These are phyloP conservation scores for Brassica carinata DNA, from an alignment of 345 rosid species.

Conservation along the genomic window DNA sequence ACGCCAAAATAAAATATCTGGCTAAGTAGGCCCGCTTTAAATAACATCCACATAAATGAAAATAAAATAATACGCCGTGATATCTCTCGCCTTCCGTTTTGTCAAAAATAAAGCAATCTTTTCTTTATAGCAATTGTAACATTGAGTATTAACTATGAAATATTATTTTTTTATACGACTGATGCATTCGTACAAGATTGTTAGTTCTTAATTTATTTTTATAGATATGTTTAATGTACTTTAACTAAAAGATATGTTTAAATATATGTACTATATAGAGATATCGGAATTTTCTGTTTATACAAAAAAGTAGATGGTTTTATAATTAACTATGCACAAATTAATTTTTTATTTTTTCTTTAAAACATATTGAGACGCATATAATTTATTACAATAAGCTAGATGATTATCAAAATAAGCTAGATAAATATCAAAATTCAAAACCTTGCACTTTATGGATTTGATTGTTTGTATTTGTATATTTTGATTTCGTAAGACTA, in stretches of 20 bases:
- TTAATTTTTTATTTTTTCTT: neutral
- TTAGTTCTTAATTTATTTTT: neutral
- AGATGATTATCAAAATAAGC: neutral
- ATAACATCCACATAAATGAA: slow-evolving; percentile 2
- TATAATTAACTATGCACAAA: neutral
- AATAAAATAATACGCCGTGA: neutral
- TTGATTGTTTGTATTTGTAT: neutral
- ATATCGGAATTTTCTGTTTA: neutral
- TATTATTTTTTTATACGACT: neutral
- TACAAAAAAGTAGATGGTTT: neutral
- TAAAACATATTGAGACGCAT: neutral
- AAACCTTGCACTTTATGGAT: neutral
- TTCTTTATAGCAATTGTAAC: neutral
- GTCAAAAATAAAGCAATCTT: neutral
- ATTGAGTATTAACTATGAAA: neutral
- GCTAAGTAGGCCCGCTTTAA: slow-evolving; percentile 1
- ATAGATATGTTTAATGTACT: neutral
- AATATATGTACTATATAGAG: neutral
- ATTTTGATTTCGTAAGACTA: neutral
- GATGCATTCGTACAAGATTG: neutral
- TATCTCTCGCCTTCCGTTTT: slow-evolving; percentile 5
- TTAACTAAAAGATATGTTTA: neutral
- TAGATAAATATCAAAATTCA: neutral
- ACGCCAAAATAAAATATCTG: slow-evolving; percentile 12
- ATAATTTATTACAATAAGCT: neutral